These are phyloP conservation scores for Leptodermis oblonga DNA, from an alignment of 257 asterid genomes.

Conservation along the genomic window DNA sequence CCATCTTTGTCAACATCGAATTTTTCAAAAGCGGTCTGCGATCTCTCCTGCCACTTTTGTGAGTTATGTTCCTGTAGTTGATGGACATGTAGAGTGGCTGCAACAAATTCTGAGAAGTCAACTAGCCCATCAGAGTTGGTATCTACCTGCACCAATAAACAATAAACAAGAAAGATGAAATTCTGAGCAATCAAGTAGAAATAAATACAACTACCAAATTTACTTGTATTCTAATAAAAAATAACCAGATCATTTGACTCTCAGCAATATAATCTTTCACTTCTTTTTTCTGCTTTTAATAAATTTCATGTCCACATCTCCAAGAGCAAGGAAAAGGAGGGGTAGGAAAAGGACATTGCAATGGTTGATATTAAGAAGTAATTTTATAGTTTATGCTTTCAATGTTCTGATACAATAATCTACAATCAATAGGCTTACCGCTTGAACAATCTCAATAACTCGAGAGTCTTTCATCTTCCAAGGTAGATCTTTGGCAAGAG, in stretches of 20 bases:
- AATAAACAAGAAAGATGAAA: constrained; percentile 9
- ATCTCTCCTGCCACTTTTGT: constrained; percentile 74
- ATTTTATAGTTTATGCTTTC: neutral
- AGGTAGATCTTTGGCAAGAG: constrained; percentile 94
- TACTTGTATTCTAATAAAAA: neutral
- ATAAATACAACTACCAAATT: too few species aligned
- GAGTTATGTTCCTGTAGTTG: constrained; percentile 90
- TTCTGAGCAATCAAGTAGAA: too few species aligned
- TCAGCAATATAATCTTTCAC: neutral
- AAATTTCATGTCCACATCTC: neutral
- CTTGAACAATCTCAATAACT: constrained; percentile 93
- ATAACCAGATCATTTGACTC: neutral
- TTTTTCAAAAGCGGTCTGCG: constrained; percentile 85
- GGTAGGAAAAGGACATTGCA: neutral
- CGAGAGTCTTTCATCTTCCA: constrained; percentile 97
- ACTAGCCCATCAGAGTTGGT: constrained; percentile 93
- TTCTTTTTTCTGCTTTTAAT: neutral
- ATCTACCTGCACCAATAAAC: constrained; percentile 61
- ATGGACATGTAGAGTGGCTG: constrained; percentile 92
- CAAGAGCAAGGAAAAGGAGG: neutral
- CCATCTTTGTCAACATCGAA: constrained; percentile 94
- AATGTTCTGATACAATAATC: neutral
- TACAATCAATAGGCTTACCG: constrained; percentile 46
- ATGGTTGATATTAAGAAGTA: neutral
- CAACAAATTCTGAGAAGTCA: constrained; percentile 92